A percentile compares a stretch with the other conserved stretches of the same genome.
Evolutionary conservation across 228 moss, liverwort and hornwort species (phyloP).

Genomic region (Sphagnum fallax): DNA sequence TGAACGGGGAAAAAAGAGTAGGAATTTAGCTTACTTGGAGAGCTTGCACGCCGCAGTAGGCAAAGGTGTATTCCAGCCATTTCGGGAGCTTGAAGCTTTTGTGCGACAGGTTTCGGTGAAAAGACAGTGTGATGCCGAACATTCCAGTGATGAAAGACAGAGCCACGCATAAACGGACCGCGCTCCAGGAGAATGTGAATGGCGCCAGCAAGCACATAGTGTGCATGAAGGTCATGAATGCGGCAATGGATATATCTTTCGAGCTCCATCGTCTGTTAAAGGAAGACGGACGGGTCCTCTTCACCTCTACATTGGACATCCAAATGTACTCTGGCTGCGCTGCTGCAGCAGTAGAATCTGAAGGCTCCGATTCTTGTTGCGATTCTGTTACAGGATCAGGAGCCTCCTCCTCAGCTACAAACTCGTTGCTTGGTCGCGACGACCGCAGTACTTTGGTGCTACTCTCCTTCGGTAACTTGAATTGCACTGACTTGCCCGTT

Average conservation of each 20-base stretch:
- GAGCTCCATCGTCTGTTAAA: conserved; percentile 74
- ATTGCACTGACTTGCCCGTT: too few relatives aligned
- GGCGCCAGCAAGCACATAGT: conserved; percentile 77
- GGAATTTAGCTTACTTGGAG: conserved; percentile 43
- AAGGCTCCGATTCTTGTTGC: conserved; percentile 1
- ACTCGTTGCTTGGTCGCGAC: too few relatives aligned
- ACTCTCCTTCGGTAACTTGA: too few relatives aligned
- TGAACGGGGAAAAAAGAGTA: too few relatives aligned
- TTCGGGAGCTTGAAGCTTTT: conserved; percentile 98
- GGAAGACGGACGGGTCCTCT: conserved; percentile 70
- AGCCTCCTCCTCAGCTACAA: too few relatives aligned
- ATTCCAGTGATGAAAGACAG: conserved; percentile 83
- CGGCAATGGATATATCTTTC: conserved; percentile 70
- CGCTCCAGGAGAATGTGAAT: conserved; percentile 83
- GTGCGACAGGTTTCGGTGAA: conserved; percentile 78
- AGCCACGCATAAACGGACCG: conserved; percentile 57
- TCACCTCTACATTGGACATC: conserved; percentile 85
- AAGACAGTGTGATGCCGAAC: conserved; percentile 92
- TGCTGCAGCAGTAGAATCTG: not conserved
- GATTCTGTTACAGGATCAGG: too few relatives aligned
- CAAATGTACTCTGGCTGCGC: conserved; percentile 44
- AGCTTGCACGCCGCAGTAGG: conserved; percentile 92
- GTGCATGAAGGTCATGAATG: conserved; percentile 88
- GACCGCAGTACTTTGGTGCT: too few relatives aligned
- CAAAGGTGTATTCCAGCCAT: conserved; percentile 93